Evolutionary conservation across 768 basidiomycete species (phyloP).

Genomic region (Kwoniella dendrophila): DNA sequence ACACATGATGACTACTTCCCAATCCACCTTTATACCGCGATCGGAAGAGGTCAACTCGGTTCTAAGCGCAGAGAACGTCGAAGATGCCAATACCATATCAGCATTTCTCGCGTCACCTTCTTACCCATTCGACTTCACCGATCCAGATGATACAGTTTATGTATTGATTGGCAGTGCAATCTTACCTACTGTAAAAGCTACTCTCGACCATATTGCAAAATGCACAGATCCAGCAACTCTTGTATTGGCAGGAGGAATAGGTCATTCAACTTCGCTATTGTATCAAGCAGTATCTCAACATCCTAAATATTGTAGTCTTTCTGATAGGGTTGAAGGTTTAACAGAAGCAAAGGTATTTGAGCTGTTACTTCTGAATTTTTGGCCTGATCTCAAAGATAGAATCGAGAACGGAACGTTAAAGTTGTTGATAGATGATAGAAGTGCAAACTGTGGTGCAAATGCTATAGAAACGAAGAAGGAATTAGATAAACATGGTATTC

Average conservation of each 20-base stretch:
- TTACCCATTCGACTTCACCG: neutral
- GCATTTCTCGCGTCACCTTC: constrained; percentile 12
- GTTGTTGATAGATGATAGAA: constrained; percentile 19
- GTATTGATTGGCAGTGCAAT: constrained; percentile 19
- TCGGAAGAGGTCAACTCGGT: neutral
- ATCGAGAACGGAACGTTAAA: constrained; percentile 2
- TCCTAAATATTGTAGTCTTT: constrained; percentile 9
- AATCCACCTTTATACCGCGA: neutral
- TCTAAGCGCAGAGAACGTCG: neutral
- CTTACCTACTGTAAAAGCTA: constrained; percentile 4
- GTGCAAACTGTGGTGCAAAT: constrained; percentile 28
- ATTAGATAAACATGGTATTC: constrained; percentile 3
- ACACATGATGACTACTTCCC: neutral
- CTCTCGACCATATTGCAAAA: constrained; percentile 9
- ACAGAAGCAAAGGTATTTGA: constrained; percentile 13
- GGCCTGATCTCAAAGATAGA: constrained; percentile 2
- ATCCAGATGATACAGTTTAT: constrained; percentile 6
- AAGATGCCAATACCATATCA: constrained; percentile 16
- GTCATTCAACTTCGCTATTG: constrained; percentile 22
- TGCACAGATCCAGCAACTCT: constrained; percentile 6
- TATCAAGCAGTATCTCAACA: constrained; percentile 18
- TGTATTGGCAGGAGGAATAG: constrained; percentile 21
- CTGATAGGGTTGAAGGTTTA: neutral
- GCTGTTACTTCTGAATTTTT: constrained; percentile 8
- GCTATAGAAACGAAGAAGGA: constrained; percentile 6